A percentile compares a stretch with the other conserved stretches of the same genome.
These are phyloP conservation scores for sweet orange (Citrus sinensis) DNA, from an alignment of 345 rosid species.

Conservation along the genomic window DVS_A1.0 CM039164.1:26472501-26473000, in stretches of 20 bases:
- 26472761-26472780: background rate
- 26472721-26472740: background rate
- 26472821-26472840: background rate
- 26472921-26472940: conserved; percentile 85
- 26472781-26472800: background rate
- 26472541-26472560: conserved; percentile 90
- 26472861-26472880: conserved; percentile 49
- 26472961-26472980: conserved; percentile 68
- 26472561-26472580: conserved; percentile 88
- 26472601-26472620: conserved; percentile 84
- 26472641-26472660: conserved; percentile 80
- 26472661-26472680: conserved; percentile 81
- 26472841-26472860: background rate
- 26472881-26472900: conserved; percentile 68
- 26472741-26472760: background rate
- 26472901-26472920: conserved; percentile 57
- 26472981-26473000: conserved; percentile 91
- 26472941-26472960: conserved; percentile 79
- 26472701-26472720: background rate
- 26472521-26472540: conserved; percentile 83
- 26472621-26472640: conserved; percentile 96
- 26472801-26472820: background rate
- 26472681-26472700: conserved; percentile 62
- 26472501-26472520: conserved; percentile 93
- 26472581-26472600: conserved; percentile 90